phyloP scores from a whole-genome alignment of 208 protist genomes.

The Acanthamoeba divionensis region DNA sequence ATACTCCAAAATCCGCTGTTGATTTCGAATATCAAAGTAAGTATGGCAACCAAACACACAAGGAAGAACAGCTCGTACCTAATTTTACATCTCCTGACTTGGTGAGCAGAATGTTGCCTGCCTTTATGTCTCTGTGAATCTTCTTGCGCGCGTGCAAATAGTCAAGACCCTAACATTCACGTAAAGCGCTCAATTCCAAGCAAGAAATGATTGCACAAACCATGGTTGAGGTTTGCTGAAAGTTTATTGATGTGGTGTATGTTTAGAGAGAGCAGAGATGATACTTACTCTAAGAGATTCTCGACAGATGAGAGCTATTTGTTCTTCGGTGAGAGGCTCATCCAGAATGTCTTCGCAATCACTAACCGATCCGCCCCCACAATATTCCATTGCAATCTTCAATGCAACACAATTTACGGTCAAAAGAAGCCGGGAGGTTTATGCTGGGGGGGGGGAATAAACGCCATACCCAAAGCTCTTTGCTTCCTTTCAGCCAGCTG shows the following conservation, averaged over 20 bases:
- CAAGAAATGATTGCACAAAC: no score
- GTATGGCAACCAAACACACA: neutral
- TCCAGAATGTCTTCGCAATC: conserved; percentile 72
- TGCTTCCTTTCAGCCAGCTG: conserved; percentile 62
- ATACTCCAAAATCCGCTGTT: conserved; percentile 68
- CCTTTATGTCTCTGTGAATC: conserved; percentile 79
- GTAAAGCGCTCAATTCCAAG: no score
- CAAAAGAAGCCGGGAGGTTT: no score
- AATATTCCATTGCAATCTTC: conserved; percentile 49
- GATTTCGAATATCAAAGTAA: neutral
- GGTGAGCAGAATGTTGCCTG: conserved; percentile 70
- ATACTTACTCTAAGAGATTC: conserved; percentile 63
- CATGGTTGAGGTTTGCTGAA: no score
- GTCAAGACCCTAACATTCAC: conserved; percentile 64
- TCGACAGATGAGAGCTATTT: conserved; percentile 65
- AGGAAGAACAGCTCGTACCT: neutral
- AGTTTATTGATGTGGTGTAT: no score
- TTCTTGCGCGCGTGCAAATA: conserved; percentile 68
- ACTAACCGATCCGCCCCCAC: conserved; percentile 31
- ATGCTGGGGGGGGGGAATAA: neutral
- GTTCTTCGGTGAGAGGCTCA: conserved; percentile 57
- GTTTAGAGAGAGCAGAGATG: no score
- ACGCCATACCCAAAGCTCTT: conserved; percentile 65
- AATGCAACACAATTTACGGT: neutral
- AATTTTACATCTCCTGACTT: conserved; percentile 69